Evolutionary conservation across 305 asterid genomes (phyloP).

Genomic region (Plantago coronopus): DNA sequence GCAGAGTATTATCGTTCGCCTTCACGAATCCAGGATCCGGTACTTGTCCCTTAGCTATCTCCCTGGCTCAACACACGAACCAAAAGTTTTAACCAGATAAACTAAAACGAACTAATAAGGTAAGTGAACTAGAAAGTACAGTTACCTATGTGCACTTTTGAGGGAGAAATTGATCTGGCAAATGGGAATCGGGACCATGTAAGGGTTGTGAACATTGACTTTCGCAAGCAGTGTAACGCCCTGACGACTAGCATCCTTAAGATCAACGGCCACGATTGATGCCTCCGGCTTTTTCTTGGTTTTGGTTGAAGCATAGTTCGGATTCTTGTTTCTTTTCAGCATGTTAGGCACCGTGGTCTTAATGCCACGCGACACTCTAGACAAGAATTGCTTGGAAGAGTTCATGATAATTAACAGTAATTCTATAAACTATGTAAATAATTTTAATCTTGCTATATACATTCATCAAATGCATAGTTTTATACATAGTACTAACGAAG

Average conservation of each 20-base stretch:
- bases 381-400: conserved; percentile 12
- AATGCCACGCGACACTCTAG: conserved; percentile 6
- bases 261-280: conserved; percentile 6
- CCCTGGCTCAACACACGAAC: conserved; percentile 2
- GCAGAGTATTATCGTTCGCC: conserved; percentile 23
- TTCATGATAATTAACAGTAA: background rate
- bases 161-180: conserved; percentile 12
- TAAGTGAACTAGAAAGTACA: background rate
- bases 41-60: conserved; percentile 19
- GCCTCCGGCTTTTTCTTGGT: conserved; percentile 12
- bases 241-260: conserved; percentile 11
- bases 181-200: conserved; percentile 12
- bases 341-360: conserved; percentile 8
- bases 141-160: conserved; percentile 13
- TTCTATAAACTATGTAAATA: background rate
- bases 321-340: background rate
- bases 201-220: conserved; percentile 15
- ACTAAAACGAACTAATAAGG: background rate
- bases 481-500: no score
- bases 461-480: no score
- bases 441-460: no score
- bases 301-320: background rate
- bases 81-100: no score
- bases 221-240: conserved; percentile 10
- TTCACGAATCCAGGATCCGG: conserved; percentile 35